Base-by-base conservation (phyloP, 106 monocot species). In the Iris macrosiphon region DNA sequence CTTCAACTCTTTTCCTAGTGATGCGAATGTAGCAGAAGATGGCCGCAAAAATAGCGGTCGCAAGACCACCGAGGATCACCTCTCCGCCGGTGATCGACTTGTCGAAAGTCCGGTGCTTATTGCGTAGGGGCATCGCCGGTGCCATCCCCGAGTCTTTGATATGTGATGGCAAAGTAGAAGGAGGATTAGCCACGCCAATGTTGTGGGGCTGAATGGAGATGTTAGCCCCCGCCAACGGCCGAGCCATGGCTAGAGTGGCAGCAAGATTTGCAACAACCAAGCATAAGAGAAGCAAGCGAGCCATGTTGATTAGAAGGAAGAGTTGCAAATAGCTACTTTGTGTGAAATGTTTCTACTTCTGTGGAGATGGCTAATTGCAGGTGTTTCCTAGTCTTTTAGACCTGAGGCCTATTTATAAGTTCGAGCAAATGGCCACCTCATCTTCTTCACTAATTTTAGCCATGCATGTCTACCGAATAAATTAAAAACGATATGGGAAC, bases 21-120 rank as follows among this genome's bases (percentile, higher is more conserved):
- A 81, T 58, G 3, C 81, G 49, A 63, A 81, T 81, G 40, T 81
- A 81, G 48, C 57, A 71, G 20, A 72, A 69, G 22, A 81, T 61
- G 2, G 81, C 58, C 2, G 58, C 71, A 7, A 81, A 62, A 20
- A 75, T 57, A n/a, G 81, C 62, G 0, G 61, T 61, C 1, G 71
- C 70, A 6, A 81, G 62, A 1, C 75, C 75, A 2, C 75, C 71
- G 2, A 81, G 35, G 27, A 81, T 81, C 10, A 75, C 43, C 32
- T 81, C 75, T 17, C 75, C 80, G 26, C 80, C 75, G 10, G 81
- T 66, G 14, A 75, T 61, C 19, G 71, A 54, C 29, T 40, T 70
- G 44, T 75, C 75, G 31, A 68, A 71, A 15, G 61, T 57, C 41
- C 45, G 52, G 37, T 75, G 71, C 32, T 32, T 49, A 0, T 2